phyloP scores from a whole-genome alignment of 495 filamentous ascomycete species.

The Penicillium herquei region DNA sequence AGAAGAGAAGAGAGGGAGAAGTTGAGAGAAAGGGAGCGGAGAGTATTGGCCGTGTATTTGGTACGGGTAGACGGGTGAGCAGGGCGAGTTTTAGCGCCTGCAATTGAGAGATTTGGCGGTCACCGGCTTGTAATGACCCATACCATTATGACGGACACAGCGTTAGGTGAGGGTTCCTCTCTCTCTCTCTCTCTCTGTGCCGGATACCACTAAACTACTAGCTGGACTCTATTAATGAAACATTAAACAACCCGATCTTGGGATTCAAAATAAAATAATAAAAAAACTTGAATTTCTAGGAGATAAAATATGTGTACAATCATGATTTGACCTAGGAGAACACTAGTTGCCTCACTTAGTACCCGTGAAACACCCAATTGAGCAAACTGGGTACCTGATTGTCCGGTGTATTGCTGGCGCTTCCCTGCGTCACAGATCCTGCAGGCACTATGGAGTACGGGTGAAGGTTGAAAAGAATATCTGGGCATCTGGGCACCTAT shows the following conservation, averaged over 20 bases:
- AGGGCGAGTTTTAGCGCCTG: not conserved
- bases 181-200: not conserved
- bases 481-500: not conserved
- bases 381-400: not conserved
- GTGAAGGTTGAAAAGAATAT: not conserved
- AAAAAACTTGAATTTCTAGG: not conserved
- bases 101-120: constrained; percentile 12
- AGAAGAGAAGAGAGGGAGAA: constrained; percentile 23
- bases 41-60: constrained; percentile 29
- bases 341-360: constrained; percentile 1
- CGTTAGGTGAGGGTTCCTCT: not conserved
- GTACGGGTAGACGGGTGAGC: constrained; percentile 5
- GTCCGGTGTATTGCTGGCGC: not conserved
- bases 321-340: not conserved
- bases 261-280: not conserved
- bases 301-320: not conserved
- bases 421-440: constrained; percentile 2
- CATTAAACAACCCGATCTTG: not conserved
- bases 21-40: constrained; percentile 23
- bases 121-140: constrained; percentile 6
- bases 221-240: not conserved
- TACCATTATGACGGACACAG: not conserved
- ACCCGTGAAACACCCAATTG: constrained; percentile 11
- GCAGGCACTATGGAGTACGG: not conserved
- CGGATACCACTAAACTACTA: not conserved